Base-by-base conservation (phyloP, 2,329 filamentous ascomycete species). In the Fonsecaea multimorphosa region DNA sequence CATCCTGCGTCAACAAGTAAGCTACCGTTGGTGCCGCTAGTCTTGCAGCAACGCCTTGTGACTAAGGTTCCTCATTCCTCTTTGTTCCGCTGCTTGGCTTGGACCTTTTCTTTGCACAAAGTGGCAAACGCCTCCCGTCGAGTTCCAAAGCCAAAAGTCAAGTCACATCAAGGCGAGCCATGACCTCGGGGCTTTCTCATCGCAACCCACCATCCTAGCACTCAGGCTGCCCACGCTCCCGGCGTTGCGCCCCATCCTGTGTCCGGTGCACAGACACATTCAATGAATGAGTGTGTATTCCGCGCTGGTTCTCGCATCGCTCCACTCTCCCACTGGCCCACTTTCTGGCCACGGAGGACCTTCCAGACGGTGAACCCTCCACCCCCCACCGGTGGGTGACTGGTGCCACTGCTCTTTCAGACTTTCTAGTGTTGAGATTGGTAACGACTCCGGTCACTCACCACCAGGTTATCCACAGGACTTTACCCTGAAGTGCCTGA, bases 11-110 rank as follows among this genome's bases (percentile, higher is more conserved):
- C 38, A 14, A 44, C 16, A n/a, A 44, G 5, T 19, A 34, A 44
- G 38, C 56, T 49, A 58, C 31, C n/a, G 27, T 36, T 58, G 49
- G 56, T 49, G 49, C 31, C n/a, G 27, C 40, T 58, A 58, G 56
- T 51, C 56, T 34, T 44, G 56, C 56, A 58, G 56, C 24, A 58
- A 58, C 9, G 22, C 11, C 31, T 46, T 44, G 38, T 58, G 36
- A 58, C 56, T 58, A 58, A 49, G 22, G 38, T 19, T 58, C 22
- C 27, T 29, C 56, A 44, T 58, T 24, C 38, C 22, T 49, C 22
- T 12, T 27, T 24, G 19, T 49, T 49, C 44, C 44, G 44, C 7
- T 46, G 40, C 44, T 27, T 22, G 19, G 22, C 6, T 16, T 12
- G 6, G 22, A 49, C 44, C 38, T 27, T 49, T 12, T 24, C 44